These are phyloP conservation scores for Cymodocea nodosa DNA, from an alignment of 116 monocot species.

Conservation along the genomic window DNA sequence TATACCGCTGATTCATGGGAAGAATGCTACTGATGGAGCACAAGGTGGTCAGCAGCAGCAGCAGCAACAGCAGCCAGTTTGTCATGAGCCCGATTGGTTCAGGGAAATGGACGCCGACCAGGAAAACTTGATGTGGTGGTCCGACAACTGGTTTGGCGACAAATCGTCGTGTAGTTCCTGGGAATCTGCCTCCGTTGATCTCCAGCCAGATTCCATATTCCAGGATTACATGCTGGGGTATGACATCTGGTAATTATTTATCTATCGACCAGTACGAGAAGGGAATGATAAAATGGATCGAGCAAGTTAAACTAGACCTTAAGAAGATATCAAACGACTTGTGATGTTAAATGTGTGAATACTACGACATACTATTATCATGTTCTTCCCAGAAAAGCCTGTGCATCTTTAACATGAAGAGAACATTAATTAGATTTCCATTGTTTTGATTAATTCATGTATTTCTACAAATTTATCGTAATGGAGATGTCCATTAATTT, in stretches of 20 bases:
- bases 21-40: background rate
- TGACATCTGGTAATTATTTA: slow-evolving; percentile 16
- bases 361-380: background rate
- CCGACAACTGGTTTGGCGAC: slow-evolving; percentile 12
- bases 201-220: slow-evolving; percentile 23
- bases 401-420: background rate
- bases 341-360: background rate
- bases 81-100: slow-evolving; percentile 16
- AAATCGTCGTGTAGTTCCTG: slow-evolving; percentile 23
- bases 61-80: too few relatives aligned
- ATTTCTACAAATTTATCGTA: too few relatives aligned
- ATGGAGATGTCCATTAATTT: too few relatives aligned
- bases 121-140: slow-evolving; percentile 27
- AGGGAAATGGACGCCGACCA: slow-evolving; percentile 16
- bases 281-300: background rate
- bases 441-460: too few relatives aligned
- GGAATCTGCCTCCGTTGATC: slow-evolving; percentile 15
- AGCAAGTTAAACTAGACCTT: background rate
- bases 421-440: too few relatives aligned
- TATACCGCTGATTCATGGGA: slow-evolving; percentile 13
- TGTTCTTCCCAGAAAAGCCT: background rate
- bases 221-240: slow-evolving; percentile 30
- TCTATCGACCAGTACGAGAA: too few relatives aligned
- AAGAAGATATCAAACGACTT: background rate
- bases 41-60: background rate